Evolutionary conservation across 148 eudicot genomes (phyloP).

Genomic region (Nepenthes gracilis): DNA sequence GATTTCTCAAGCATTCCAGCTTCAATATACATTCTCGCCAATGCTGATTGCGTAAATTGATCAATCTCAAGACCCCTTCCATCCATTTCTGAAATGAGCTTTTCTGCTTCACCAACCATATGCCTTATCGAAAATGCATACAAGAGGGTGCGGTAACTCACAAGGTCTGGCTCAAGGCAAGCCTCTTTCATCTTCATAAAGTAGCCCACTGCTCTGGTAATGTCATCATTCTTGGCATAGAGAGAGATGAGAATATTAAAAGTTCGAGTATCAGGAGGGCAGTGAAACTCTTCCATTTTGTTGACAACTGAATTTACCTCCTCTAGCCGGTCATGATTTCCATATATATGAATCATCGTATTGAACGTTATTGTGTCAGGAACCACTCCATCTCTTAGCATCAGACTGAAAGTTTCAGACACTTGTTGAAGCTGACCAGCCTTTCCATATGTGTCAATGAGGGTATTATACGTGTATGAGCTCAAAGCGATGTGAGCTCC

Average conservation of each 20-base stretch:
- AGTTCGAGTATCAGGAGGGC: slow-evolving; percentile 77
- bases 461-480: slow-evolving; percentile 67
- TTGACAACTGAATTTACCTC: slow-evolving; percentile 46
- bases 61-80: slow-evolving; percentile 57
- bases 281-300: slow-evolving; percentile 60
- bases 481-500: slow-evolving; percentile 38
- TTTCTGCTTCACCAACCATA: slow-evolving; percentile 78
- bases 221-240: slow-evolving; percentile 58
- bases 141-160: slow-evolving; percentile 80
- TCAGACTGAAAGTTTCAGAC: slow-evolving; percentile 49
- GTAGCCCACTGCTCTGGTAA: slow-evolving; percentile 50
- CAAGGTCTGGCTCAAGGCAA: slow-evolving; percentile 60
- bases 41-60: slow-evolving; percentile 76
- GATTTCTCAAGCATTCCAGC: slow-evolving; percentile 67
- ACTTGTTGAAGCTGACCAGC: slow-evolving; percentile 66
- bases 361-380: slow-evolving; percentile 82
- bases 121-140: slow-evolving; percentile 73
- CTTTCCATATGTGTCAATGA: slow-evolving; percentile 87
- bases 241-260: slow-evolving; percentile 80
- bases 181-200: slow-evolving; percentile 60
- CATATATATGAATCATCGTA: slow-evolving; percentile 79
- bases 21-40: slow-evolving; percentile 85
- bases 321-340: slow-evolving; percentile 51
- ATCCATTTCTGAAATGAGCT: slow-evolving; percentile 67
- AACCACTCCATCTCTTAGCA: slow-evolving; percentile 51